Base-by-base conservation (phyloP, 2,329 filamentous ascomycete species). In the Didymella sp. region DNA sequence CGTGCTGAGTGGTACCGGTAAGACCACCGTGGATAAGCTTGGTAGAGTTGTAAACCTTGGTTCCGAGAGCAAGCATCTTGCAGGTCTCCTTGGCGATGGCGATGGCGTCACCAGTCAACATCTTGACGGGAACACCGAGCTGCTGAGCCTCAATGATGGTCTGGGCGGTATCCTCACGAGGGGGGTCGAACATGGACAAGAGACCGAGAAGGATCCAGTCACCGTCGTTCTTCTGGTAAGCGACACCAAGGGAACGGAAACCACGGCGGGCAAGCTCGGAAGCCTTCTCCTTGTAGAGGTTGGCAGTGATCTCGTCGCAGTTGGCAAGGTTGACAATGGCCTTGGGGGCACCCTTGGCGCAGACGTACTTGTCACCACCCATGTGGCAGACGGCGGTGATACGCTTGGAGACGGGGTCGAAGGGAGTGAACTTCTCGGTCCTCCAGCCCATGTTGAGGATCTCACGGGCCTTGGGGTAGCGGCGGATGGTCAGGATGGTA, bases 11-110 rank as follows among this genome's bases (percentile, higher is more conserved):
- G 62, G 87, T 86, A 67, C 89, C 89, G 58, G 86, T 84, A 60
- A 91, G 84, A 81, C 89, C 89, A 78, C 88, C 88, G 78, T 90
- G 87, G 68, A 91, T 90, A 64, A 92, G 84, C 79, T 87, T 88
- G 73, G 89, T 86, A 58, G 89, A 91, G 81, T 91, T 90, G 82
- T 91, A 91, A 65, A 92, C 89, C 82, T 91, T 91, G 75, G 89
- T 91, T 68, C 88, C 88, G 58, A 91, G 85, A 65, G 88, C 87
- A 75, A 91, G 83, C 87, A 91, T 91, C 81, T 90, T 90, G 85
- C 89, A 91, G 66, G 89, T 91, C 79, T 91, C 89, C 81, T 91
- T 91, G 58, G 89, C 89, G 65, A 91, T 91, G 69, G 89, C 88
- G 68, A 91, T 89, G 63, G 89, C 89, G 74, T 91, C 89, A 84